These are phyloP conservation scores for Calocera cornea DNA, from an alignment of 768 basidiomycete genomes.

Conservation along the genomic window DNA sequence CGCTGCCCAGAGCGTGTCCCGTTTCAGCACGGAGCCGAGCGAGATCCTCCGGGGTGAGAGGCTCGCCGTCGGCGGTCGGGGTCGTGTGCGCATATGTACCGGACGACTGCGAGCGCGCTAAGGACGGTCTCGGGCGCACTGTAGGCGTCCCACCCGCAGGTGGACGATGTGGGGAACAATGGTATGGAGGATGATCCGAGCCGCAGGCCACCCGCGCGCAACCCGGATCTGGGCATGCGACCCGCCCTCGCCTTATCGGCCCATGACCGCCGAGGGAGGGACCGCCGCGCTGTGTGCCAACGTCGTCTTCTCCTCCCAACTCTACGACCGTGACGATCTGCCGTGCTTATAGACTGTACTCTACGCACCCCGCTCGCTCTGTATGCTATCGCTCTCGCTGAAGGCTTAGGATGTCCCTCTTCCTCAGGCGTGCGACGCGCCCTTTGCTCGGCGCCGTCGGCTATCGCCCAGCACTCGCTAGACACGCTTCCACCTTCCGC, in stretches of 20 bases:
- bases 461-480: background rate
- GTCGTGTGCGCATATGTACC: too few relatives aligned
- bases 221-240: slow-evolving; percentile 4
- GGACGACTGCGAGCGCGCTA: background rate
- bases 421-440: background rate
- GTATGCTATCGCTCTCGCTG: too few relatives aligned
- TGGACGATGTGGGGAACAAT: too few relatives aligned
- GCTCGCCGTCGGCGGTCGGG: background rate
- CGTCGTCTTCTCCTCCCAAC: background rate
- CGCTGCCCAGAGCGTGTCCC: background rate
- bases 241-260: background rate
- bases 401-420: background rate
- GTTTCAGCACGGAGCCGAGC: background rate
- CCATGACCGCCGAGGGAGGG: too few relatives aligned
- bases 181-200: background rate
- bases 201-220: background rate
- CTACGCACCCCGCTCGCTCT: background rate
- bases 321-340: background rate
- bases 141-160: too few relatives aligned
- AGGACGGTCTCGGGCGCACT: too few relatives aligned
- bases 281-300: background rate
- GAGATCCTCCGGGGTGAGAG: background rate
- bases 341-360: background rate
- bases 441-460: background rate
- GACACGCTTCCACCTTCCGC: background rate